Percentiles rank a stretch among this genome's conserved stretches.
These are phyloP conservation scores for Russula compacta DNA, from an alignment of 768 basidiomycete species.

Conservation along the genomic window DNA sequence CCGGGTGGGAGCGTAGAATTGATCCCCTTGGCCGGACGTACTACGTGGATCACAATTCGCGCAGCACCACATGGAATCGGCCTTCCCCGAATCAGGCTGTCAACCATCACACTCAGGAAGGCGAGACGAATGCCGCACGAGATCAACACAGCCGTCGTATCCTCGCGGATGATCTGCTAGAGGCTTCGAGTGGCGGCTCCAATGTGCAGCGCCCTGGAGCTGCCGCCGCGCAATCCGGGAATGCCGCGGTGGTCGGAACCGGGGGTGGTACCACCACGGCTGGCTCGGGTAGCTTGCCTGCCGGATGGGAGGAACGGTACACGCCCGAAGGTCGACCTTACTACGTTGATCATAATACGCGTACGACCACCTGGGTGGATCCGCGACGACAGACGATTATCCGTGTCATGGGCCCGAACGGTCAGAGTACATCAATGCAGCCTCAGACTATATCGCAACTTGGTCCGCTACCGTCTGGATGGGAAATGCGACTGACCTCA, in stretches of 20 bases:
- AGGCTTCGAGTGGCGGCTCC: slow-evolving; percentile 40
- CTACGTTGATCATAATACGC: slow-evolving; percentile 98
- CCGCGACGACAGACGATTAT: slow-evolving; percentile 94
- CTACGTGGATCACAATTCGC: slow-evolving; percentile 97
- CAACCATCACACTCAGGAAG: slow-evolving; percentile 63
- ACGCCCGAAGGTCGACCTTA: slow-evolving; percentile 98
- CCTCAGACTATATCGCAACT: slow-evolving; percentile 95
- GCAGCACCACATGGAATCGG: slow-evolving; percentile 96
- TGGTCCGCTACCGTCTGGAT: slow-evolving; percentile 93
- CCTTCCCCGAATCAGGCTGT: slow-evolving; percentile 70
- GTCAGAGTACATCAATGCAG: slow-evolving; percentile 79
- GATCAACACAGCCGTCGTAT: slow-evolving; percentile 80
- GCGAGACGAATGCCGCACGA: slow-evolving; percentile 75
- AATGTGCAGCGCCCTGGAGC: slow-evolving; percentile 22
- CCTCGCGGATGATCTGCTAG: slow-evolving; percentile 79
- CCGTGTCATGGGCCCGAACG: slow-evolving; percentile 91
- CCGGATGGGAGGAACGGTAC: slow-evolving; percentile 98
- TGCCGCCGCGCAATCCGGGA: slow-evolving; percentile 25
- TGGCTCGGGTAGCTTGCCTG: slow-evolving; percentile 81
- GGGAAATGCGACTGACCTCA: slow-evolving; percentile 99
- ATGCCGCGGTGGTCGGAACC: slow-evolving; percentile 38
- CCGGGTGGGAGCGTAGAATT: slow-evolving; percentile 94
- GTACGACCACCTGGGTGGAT: slow-evolving; percentile 99
- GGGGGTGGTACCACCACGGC: slow-evolving; percentile 49
- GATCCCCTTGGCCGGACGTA: slow-evolving; percentile 95